Percentiles rank a stretch among this genome's conserved stretches.
Evolutionary conservation across 495 filamentous ascomycete genomes (phyloP).

Genomic region (Annulohypoxylon maeteangense): DNA sequence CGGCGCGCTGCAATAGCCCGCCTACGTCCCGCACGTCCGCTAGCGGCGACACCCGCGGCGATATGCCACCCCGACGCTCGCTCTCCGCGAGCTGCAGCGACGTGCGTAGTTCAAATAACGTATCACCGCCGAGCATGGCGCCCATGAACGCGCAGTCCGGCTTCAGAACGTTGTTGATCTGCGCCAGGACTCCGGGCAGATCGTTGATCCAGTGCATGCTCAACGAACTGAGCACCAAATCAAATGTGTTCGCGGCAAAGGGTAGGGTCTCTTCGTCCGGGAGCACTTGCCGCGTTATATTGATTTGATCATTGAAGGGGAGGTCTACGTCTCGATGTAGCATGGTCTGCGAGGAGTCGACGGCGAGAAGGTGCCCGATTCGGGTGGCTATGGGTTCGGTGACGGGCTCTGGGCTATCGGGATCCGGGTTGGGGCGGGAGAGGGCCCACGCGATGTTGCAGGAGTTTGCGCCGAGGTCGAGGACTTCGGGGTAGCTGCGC

Average conservation of each 20-base stretch:
- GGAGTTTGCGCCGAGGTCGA: conserved; percentile 95
- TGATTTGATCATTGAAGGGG: conserved; percentile 77
- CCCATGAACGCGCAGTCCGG: conserved; percentile 93
- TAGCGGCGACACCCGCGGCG: conserved; percentile 85
- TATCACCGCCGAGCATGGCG: conserved; percentile 96
- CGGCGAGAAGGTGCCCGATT: conserved; percentile 77
- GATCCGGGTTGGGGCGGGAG: conserved; percentile 72
- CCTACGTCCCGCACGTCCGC: conserved; percentile 94
- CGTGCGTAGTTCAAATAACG: conserved; percentile 92
- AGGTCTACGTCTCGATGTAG: conserved; percentile 84
- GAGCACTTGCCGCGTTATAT: conserved; percentile 76
- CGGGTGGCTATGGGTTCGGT: conserved; percentile 72
- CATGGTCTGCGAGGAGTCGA: conserved; percentile 80
- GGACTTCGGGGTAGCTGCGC: conserved; percentile 80
- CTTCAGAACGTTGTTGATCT: conserved; percentile 85
- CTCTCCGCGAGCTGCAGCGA: conserved; percentile 92
- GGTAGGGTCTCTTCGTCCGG: conserved; percentile 77
- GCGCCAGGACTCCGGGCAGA: conserved; percentile 80
- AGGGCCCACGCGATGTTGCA: conserved; percentile 91
- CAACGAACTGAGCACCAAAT: conserved; percentile 86
- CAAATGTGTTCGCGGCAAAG: conserved; percentile 80
- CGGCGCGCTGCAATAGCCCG: conserved; percentile 83
- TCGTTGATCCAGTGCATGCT: conserved; percentile 99
- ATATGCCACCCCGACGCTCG: conserved; percentile 87
- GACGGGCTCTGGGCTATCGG: conserved; percentile 58